Base-by-base conservation (phyloP, 345 rosid species). In the Populus pruinosa region DNA sequence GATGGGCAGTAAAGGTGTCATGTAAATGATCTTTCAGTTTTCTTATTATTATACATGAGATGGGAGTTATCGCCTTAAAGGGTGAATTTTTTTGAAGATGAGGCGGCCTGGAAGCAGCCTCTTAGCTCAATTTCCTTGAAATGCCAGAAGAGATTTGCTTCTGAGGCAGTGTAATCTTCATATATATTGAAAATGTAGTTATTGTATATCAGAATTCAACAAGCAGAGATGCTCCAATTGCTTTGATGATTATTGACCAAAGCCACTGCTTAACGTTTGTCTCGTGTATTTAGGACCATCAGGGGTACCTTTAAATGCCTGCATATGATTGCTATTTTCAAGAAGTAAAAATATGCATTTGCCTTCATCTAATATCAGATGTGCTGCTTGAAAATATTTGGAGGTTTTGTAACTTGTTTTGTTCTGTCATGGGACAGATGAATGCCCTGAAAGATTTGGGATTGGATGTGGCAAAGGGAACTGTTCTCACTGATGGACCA, bases 381-480 rank as follows among this genome's bases (percentile, higher is more conserved):
- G 7, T n/a, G 36, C 70, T 39, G 2, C 36, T 50, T 55, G 27
- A 43, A 47, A 53, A 36, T 47, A 20, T 14, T 36, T 36, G 63
- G 23, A 39, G 13, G 35, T 70, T 14, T 66, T 53, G 55, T 81
- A 39, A 76, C 41, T 78, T 56, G 29, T 76, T 39, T 49, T 49
- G 71, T 64, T 21, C 70, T 66, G 68, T 25, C 35, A 72, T 72
- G 62, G 72, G 78, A 82, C 89, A 96, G 99, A 93, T 96, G 92
- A 92, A 76, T 56, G 89, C 98, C 68, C 82, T 96, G 88, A 96
- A 91, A 85, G 89, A 86, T 76, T 85, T 93, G 87, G 98, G 98
- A 61, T 86, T 96, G 88, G 94, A 85, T 89, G 99, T 96, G 4
- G 75, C 87, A 7, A 93, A 93, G 84, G 99, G 97, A 82, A 92